Evolutionary conservation across 2,329 filamentous ascomycete genomes (phyloP).

Genomic region (Penicillium sp.): DNA sequence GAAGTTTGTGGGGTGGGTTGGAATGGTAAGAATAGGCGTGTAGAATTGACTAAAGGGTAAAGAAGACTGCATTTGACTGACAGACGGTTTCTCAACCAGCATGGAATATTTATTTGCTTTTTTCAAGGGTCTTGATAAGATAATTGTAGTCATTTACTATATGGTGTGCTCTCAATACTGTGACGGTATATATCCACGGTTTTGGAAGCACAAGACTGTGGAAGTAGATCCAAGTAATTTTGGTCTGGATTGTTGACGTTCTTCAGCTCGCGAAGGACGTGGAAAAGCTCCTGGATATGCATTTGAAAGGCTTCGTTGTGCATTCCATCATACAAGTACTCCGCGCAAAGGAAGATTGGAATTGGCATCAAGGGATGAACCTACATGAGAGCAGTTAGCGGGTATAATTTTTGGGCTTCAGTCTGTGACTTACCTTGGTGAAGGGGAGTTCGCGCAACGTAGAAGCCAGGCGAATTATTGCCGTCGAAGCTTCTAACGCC

Average conservation of each 20-base stretch:
- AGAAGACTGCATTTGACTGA: background rate
- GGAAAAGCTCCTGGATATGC: slow-evolving; percentile 8
- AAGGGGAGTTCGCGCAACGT: slow-evolving; percentile 9
- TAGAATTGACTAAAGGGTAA: background rate
- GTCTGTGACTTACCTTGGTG: slow-evolving; percentile 8
- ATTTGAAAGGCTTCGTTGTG: slow-evolving; percentile 7
- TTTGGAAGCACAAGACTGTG: slow-evolving; percentile 1
- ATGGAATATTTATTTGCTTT: background rate
- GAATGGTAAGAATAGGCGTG: background rate
- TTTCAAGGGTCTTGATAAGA: background rate
- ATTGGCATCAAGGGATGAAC: slow-evolving; percentile 24
- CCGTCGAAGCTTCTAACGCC: slow-evolving; percentile 11
- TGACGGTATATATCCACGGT: background rate
- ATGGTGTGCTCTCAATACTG: background rate
- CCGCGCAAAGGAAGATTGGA: slow-evolving; percentile 21
- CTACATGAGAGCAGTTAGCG: slow-evolving; percentile 2
- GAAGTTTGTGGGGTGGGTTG: background rate
- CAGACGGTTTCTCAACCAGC: background rate
- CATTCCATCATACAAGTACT: slow-evolving; percentile 19
- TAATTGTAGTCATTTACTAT: background rate
- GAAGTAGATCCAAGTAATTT: slow-evolving; percentile 12
- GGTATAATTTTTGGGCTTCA: background rate
- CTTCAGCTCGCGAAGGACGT: slow-evolving; percentile 11
- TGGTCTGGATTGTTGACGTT: slow-evolving; percentile 10
- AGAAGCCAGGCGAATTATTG: slow-evolving; percentile 8